These are phyloP conservation scores for Blastobotrys aristatus DNA, from an alignment of 1,139 yeast genomes.

Conservation along the genomic window DNA sequence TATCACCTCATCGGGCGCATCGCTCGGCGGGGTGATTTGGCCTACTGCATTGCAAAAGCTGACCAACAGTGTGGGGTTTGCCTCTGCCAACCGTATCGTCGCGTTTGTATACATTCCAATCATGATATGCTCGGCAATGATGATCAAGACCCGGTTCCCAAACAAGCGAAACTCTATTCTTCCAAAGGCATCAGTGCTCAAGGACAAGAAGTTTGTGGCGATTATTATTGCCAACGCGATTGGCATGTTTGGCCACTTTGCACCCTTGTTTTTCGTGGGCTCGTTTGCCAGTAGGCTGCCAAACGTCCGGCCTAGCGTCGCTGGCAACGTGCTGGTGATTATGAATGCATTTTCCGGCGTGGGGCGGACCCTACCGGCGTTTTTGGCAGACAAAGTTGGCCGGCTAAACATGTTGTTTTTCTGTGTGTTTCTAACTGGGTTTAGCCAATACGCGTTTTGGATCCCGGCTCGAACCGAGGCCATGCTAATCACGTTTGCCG, in stretches of 20 bases:
- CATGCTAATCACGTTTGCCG: constrained; percentile 40
- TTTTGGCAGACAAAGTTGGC: constrained; percentile 52
- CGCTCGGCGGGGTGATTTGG: constrained; percentile 60
- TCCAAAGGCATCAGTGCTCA: constrained; percentile 16
- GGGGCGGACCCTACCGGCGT: constrained; percentile 56
- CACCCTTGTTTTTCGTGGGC: constrained; percentile 49
- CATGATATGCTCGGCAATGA: constrained; percentile 37
- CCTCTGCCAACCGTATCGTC: constrained; percentile 48
- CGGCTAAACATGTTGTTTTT: constrained; percentile 46
- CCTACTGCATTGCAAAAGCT: constrained; percentile 54
- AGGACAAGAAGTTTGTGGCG: constrained; percentile 5
- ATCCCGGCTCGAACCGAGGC: constrained; percentile 37
- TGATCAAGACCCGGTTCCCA: constrained; percentile 31
- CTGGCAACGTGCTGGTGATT: constrained; percentile 40
- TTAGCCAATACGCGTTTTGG: constrained; percentile 32
- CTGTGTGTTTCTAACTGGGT: constrained; percentile 24
- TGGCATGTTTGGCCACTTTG: constrained; percentile 39
- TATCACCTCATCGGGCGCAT: constrained; percentile 60
- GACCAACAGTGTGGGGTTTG: constrained; percentile 48
- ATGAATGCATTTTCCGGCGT: constrained; percentile 55
- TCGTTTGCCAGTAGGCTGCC: constrained; percentile 52
- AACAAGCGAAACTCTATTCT: constrained; percentile 15
- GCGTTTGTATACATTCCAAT: constrained; percentile 37
- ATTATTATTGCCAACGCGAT: constrained; percentile 27
- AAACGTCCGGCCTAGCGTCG: constrained; percentile 45